Conservation (phyloP, 2,329 filamentous ascomycete genomes). For the Beauveria australis region DNA sequence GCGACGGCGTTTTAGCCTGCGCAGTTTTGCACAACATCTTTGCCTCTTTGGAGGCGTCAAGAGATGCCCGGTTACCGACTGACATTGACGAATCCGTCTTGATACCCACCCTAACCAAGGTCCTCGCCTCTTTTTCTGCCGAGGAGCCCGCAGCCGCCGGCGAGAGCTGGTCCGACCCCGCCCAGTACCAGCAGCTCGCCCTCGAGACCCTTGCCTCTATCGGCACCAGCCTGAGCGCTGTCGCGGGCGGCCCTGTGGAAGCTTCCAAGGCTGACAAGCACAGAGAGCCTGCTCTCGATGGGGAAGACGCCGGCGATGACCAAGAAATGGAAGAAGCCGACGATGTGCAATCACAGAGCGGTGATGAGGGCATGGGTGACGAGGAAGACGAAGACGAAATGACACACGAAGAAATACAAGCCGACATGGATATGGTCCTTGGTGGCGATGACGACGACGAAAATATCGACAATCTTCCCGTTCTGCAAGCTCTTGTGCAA, state of each 20-base stretch:
- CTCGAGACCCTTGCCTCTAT: slow-evolving; percentile 58
- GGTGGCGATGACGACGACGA: slow-evolving; percentile 32
- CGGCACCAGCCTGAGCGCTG: slow-evolving; percentile 48
- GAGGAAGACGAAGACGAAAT: slow-evolving; percentile 42
- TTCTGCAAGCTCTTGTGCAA: slow-evolving; percentile 36
- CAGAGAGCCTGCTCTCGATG: slow-evolving; percentile 25
- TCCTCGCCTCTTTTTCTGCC: slow-evolving; percentile 20
- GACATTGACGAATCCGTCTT: slow-evolving; percentile 26
- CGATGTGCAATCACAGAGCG: slow-evolving; percentile 27
- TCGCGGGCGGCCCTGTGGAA: slow-evolving; percentile 25
- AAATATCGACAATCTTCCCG: slow-evolving; percentile 43
- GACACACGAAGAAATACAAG: slow-evolving; percentile 48
- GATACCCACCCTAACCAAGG: slow-evolving; percentile 29
- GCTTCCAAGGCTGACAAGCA: slow-evolving; percentile 13
- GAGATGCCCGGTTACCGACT: slow-evolving; percentile 19
- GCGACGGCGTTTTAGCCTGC: slow-evolving; percentile 48
- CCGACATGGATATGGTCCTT: slow-evolving; percentile 58
- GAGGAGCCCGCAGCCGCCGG: slow-evolving; percentile 22
- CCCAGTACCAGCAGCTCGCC: slow-evolving; percentile 44
- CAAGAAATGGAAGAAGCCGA: slow-evolving; percentile 30
- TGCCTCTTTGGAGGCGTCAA: slow-evolving; percentile 26
- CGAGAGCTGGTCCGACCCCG: slow-evolving; percentile 30
- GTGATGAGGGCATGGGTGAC: slow-evolving; percentile 28
- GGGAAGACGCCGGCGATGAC: slow-evolving; percentile 27
- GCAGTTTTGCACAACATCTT: slow-evolving; percentile 57